Base-by-base conservation (phyloP, 2,329 filamentous ascomycete genomes). In the Colletotrichum sojae region DNA sequence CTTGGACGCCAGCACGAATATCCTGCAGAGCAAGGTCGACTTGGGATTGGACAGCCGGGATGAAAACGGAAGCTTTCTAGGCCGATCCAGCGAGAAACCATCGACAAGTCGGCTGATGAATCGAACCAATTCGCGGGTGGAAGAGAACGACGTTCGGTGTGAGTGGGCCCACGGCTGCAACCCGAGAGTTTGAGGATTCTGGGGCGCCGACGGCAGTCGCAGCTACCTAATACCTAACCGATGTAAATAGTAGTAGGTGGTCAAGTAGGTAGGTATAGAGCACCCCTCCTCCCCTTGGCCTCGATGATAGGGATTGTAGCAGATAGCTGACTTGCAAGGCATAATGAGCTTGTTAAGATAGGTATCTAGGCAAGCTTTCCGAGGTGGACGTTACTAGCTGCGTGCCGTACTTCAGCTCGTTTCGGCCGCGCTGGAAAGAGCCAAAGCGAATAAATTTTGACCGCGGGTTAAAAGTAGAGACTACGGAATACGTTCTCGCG, bases 101-200 rank as follows among this genome's bases (percentile, higher is more conserved):
- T 68, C 39, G 60, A 48, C 18, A 27, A 31, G 49, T 69, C 43
- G 55, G 18, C 62, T 69, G 66, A 66, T 69, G 62, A 60, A 66
- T 60, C 55, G 51, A 46, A 46, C 55, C 49, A 66, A 60, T 55
- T 60, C 36, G 55, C 31, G 43, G 31, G 25, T 39, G 20, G 27
- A 20, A 20, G 40, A 51, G 49, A 59, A 43, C 53, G 49, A 66
- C 15, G 22, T 63, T 53, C 46, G 63, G 67, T 69, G 63, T 63
- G 63, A 43, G 49, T 66, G 67, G 67, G 52, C 51, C 65, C 55
- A 48, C 27, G 22, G 43, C 52, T 68, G 56, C 53, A 25, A 70
- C 52, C 67, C 52, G 63, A 54, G 53, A 63, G 52, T 53, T 43
- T 63, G 67, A 63, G 57, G 62, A 56, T 57, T 53, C 39, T 43